Evolutionary conservation across 352 stramenopile genomes (phyloP), one percentile per base, ranked within the genome.

Genomic region (Phytophthora kernoviae): DNA sequence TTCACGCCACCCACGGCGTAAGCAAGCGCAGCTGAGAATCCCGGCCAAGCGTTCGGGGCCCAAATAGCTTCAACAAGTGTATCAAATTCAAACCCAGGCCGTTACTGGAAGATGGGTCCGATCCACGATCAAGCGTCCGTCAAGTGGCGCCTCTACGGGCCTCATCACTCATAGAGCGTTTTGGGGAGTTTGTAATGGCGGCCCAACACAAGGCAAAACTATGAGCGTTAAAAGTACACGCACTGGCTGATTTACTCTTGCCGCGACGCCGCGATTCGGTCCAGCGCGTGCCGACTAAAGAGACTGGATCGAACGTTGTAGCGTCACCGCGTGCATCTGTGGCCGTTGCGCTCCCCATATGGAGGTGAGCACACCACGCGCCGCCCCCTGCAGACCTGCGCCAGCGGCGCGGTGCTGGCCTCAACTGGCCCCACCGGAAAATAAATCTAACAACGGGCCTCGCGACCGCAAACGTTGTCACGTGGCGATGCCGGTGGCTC

Each of bases 221-320:
- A n/a, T n/a, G n/a, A n/a, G n/a, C n/a, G n/a, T n/a, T n/a, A n/a
- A n/a, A n/a, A n/a, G 49, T 42, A 22, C 9, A 7, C 20, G 33
- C 41, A 33, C 34, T 34, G 34, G 57, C 56, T 70, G 50, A 70
- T 70, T 43, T 43, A 2, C 33, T 3, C 10, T 4, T 3, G 2
- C 9, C 33, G 21, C 37, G 37, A 43, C 37, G 4, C 1, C 37
- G 37, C 37, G n/a, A 43, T 43, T 30, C 62, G 34, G 62, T 66
- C 56, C 62, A 70, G 62, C 43, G 33, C 39, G 49, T 63, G 50
- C 43, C 11, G 48, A 47, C 41, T 32, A 27, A 55, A 6, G 42
- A 42, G 37, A 49, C 54, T 26, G 39, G 11, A 17, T 43, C 48
- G 21, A 70, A 58, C 46, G 41, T 48, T 62, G 46, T 58, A 55